Percentiles rank a stretch among this genome's conserved stretches.
These are phyloP conservation scores for Harringtonia lauricola DNA, from an alignment of 2,329 filamentous ascomycete species.

Conservation along the genomic window DNA sequence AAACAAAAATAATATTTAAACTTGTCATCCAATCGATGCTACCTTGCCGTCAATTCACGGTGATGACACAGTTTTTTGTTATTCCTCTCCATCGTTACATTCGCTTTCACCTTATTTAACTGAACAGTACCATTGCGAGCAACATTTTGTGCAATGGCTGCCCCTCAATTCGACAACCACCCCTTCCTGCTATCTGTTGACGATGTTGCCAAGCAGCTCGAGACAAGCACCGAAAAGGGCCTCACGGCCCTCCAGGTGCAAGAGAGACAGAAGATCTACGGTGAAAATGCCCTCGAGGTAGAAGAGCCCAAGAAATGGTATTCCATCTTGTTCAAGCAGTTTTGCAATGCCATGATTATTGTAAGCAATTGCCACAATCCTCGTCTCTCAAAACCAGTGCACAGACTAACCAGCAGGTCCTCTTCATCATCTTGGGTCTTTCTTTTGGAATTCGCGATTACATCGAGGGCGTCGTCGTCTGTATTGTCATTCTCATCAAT, in stretches of 20 bases:
- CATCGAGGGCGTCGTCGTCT: constrained; percentile 23
- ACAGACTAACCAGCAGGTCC: constrained; percentile 44
- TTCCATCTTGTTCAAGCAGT: neutral
- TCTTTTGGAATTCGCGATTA: constrained; percentile 51
- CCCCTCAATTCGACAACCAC: neutral
- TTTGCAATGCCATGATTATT: constrained; percentile 36
- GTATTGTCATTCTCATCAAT: constrained; percentile 42
- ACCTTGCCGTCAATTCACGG: no score
- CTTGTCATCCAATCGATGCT: no score
- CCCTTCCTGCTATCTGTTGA: neutral
- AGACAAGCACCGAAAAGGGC: neutral
- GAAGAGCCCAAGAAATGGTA: neutral
- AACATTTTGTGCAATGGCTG: neutral
- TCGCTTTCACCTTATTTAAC: neutral
- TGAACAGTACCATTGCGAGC: neutral
- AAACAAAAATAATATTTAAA: no score
- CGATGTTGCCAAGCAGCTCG: neutral
- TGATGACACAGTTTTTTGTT: neutral
- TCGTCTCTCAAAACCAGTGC: no score
- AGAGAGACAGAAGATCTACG: neutral
- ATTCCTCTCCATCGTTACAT: neutral
- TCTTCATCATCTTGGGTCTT: constrained; percentile 66
- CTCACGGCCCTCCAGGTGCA: neutral
- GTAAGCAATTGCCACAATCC: no score
- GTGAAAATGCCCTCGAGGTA: neutral